Base-by-base conservation (phyloP, 2,329 filamentous ascomycete species). In the Diaporthe sp. region DNA sequence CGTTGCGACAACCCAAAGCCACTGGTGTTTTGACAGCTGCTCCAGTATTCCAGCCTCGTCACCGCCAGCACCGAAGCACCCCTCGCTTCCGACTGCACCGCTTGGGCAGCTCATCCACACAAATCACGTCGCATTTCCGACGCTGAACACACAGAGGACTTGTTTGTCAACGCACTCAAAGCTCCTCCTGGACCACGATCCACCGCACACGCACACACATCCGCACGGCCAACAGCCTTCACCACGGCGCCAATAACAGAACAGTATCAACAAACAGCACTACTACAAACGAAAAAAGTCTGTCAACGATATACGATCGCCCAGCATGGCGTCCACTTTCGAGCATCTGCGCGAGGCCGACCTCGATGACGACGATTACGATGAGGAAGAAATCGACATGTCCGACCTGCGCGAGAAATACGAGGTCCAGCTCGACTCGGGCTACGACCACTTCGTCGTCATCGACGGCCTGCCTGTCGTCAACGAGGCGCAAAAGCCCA, bases 401-500 rank as follows among this genome's bases (percentile, higher is more conserved):
- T 96, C 95, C 81, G 96, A 99, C 87, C 90, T 99, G 80, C 92
- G 93, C 84, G 96, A 97, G 85, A 95, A 97, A 86, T 98, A 96
- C 84, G 95, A 98, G 87, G 96, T 98, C 78, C 95, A 96, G 84
- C 90, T 98, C 79, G 97, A 99, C 85, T 95, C 98, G 85, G 97
- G 97, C 76, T 94, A 98, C 81, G 97, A 99, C 84, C 94, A 95
- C 78, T 99, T 99, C 83, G 94, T 99, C 79, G 96, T 98, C 78
- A 91, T 98, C 83, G 97, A 99, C 85, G 97, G 97, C 79, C 92
- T 99, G 58, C 97, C 97, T 79, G 88, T 94, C 78, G 96, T 99
- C 79, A 95, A 89, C 76, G 95, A 96, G 85, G 96, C 97, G 68
- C 96, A 94, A 88, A 96, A 95, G 88, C 92, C 94, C 76, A 98